These are phyloP conservation scores for Diaporthe humulicola DNA, from an alignment of 2,329 filamentous ascomycete genomes.

Conservation along the genomic window DNA sequence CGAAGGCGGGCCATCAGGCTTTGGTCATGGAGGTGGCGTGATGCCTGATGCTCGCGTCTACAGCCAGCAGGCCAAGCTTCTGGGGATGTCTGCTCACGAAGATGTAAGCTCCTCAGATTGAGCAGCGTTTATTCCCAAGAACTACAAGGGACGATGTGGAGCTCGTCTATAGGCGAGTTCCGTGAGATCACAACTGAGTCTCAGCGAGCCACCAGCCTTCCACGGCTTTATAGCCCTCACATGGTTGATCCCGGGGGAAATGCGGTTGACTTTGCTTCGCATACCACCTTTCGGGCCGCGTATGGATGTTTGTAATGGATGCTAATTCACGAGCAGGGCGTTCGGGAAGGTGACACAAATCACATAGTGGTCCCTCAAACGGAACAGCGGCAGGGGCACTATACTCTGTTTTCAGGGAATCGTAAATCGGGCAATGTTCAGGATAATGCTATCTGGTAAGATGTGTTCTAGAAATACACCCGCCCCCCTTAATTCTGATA, in stretches of 20 bases:
- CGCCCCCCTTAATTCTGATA: no score
- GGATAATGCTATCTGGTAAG: not conserved
- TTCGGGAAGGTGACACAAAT: not conserved
- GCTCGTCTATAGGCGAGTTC: not conserved
- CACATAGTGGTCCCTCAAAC: not conserved
- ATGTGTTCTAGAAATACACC: not conserved
- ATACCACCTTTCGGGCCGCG: no score
- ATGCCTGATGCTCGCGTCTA: not conserved
- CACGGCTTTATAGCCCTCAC: no score
- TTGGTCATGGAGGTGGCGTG: not conserved
- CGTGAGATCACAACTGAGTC: no score
- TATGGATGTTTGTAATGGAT: no score
- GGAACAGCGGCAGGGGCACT: not conserved
- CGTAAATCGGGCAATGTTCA: no score
- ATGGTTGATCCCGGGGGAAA: no score
- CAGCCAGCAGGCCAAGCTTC: not conserved
- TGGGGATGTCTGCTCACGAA: not conserved
- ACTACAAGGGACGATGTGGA: no score
- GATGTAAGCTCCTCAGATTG: not conserved
- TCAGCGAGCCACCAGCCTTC: no score
- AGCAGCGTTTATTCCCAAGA: not conserved
- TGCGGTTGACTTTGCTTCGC: no score
- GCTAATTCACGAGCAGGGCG: not conserved
- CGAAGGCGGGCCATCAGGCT: not conserved
- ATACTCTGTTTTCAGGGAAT: not conserved